Evolutionary conservation across 257 asterid species (phyloP).

Genomic region (Nicotiana knightiana): DNA sequence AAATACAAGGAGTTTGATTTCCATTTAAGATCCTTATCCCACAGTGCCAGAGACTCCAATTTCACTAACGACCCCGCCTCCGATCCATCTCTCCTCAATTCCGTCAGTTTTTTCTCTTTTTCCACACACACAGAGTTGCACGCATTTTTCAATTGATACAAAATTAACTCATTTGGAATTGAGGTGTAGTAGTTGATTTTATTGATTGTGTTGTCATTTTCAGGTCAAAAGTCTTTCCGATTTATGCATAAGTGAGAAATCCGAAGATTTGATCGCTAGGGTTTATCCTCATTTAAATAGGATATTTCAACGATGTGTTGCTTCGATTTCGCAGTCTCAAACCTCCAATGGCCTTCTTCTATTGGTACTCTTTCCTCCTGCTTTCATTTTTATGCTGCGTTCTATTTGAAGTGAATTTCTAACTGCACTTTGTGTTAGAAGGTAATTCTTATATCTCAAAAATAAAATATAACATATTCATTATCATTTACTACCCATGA

Average conservation of each 20-base stretch:
- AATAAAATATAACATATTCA: too few relatives aligned
- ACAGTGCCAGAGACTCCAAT: constrained; percentile 73
- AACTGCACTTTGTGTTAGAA: background rate
- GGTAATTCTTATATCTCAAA: too few relatives aligned
- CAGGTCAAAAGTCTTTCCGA: constrained; percentile 67
- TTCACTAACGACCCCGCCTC: constrained; percentile 62
- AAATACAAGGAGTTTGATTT: constrained; percentile 51
- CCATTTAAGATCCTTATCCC: constrained; percentile 71
- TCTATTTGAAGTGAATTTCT: background rate
- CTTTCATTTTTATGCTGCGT: background rate
- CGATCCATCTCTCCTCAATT: constrained; percentile 64
- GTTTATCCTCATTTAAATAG: constrained; percentile 77
- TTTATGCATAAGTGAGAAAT: constrained; percentile 64
- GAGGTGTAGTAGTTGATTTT: background rate
- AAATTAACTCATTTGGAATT: background rate
- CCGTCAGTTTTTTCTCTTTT: constrained; percentile 27
- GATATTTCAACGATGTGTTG: constrained; percentile 71
- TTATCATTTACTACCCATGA: too few relatives aligned
- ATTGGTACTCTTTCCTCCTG: constrained; percentile 37
- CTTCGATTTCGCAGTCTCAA: constrained; percentile 64
- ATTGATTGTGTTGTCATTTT: constrained; percentile 5
- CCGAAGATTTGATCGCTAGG: constrained; percentile 79
- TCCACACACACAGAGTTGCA: background rate
- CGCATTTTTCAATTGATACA: background rate
- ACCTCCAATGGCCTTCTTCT: constrained; percentile 70